These are phyloP conservation scores for Penicillium coprophilum DNA, from an alignment of 495 filamentous ascomycete species.

Conservation along the genomic window DNA sequence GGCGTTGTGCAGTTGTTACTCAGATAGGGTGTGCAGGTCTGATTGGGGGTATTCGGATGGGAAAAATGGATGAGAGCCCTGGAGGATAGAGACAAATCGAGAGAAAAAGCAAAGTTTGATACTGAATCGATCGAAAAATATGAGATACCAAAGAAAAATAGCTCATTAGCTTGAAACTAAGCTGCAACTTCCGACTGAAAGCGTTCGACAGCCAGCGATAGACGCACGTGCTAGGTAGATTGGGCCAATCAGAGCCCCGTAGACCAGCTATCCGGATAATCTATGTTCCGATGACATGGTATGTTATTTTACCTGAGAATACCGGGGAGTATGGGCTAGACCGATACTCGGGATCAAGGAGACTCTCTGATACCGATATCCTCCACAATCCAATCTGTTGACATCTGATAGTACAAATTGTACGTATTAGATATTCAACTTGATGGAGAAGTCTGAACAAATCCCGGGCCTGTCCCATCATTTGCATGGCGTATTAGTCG, in stretches of 20 bases:
- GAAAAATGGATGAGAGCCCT: conserved; percentile 3
- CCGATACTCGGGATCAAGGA: not conserved
- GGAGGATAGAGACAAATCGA: not conserved
- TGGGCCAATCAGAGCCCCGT: not conserved
- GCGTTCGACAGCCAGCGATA: conserved; percentile 9
- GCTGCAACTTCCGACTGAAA: conserved; percentile 5
- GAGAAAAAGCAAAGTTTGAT: not conserved
- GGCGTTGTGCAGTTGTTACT: conserved; percentile 9
- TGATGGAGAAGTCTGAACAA: conserved; percentile 14
- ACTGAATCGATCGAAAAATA: not conserved
- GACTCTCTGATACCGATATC: not conserved
- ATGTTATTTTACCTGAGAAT: not conserved
- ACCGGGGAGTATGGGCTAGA: not conserved
- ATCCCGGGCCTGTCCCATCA: conserved; percentile 22
- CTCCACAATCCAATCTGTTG: not conserved
- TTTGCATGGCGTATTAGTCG: conserved; percentile 49
- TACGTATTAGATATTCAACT: not conserved
- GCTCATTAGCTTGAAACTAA: conserved; percentile 5
- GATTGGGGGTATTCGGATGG: not conserved
- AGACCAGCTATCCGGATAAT: conserved; percentile 1
- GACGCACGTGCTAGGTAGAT: conserved; percentile 14
- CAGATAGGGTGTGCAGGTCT: conserved; percentile 7
- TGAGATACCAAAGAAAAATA: conserved; percentile 4
- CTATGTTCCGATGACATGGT: not conserved
- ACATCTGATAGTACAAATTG: too few relatives aligned